Conservation (phyloP, 1,139 yeast genomes). For the Yamadazyma triangularis region DNA sequence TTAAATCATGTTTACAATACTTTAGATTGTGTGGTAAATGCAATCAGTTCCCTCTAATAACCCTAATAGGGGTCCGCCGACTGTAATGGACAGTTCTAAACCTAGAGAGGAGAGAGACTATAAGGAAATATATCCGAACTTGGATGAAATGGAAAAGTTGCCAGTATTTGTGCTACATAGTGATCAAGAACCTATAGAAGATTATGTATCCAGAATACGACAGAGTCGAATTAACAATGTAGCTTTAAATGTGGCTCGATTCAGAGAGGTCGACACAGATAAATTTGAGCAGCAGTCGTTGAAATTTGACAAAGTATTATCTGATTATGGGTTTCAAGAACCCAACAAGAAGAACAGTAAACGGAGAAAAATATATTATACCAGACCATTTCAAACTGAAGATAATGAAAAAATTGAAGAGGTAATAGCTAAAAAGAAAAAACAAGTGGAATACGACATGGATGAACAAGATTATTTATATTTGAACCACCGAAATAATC, state of each 20-base stretch:
- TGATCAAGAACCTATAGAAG: conserved; percentile 4
- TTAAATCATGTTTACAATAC: no score
- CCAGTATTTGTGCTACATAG: conserved; percentile 29
- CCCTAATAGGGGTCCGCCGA: not conserved
- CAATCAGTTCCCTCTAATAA: not conserved
- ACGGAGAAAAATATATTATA: conserved; percentile 22
- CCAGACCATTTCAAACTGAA: conserved; percentile 32
- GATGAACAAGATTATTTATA: conserved; percentile 80
- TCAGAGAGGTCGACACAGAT: conserved; percentile 15
- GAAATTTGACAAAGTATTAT: conserved; percentile 22
- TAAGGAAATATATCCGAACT: conserved; percentile 63
- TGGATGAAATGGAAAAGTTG: conserved; percentile 46
- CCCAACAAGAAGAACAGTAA: conserved; percentile 11
- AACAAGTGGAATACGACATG: conserved; percentile 68
- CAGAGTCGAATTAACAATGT: conserved; percentile 7
- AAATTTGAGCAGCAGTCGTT: conserved; percentile 7
- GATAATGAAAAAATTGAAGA: conserved; percentile 19
- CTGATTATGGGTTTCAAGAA: conserved; percentile 37
- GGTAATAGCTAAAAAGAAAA: conserved; percentile 18
- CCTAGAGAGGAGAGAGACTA: conserved; percentile 79
- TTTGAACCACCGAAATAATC: conserved; percentile 33
- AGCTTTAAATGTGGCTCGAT: conserved; percentile 28
- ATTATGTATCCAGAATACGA: conserved; percentile 4
- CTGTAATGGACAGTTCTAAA: conserved; percentile 21
- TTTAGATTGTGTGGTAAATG: no score